phyloP scores from a whole-genome alignment of 768 basidiomycete species.

The Boletus reticulatus region DNA sequence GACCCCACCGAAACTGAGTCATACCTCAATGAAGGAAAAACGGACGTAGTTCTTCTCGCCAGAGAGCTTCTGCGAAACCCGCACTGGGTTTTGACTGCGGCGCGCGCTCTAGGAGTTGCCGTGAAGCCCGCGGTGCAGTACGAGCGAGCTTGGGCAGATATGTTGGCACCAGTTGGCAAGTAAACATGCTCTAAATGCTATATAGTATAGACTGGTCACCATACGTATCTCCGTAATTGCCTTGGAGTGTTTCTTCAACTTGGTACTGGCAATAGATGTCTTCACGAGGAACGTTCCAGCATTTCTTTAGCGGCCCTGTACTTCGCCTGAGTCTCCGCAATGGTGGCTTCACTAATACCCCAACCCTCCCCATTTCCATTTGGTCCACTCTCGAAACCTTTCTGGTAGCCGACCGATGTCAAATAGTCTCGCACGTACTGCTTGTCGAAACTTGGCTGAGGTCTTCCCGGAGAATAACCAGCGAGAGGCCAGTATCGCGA shows the following conservation, averaged over 20 bases:
- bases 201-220: not conserved
- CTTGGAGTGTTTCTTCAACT: not conserved
- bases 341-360: constrained; percentile 71
- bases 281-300: constrained; percentile 38
- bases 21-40: constrained; percentile 61
- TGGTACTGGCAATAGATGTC: not conserved
- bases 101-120: constrained; percentile 57
- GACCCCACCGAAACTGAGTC: constrained; percentile 57
- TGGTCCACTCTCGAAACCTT: constrained; percentile 76
- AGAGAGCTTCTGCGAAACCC: constrained; percentile 66
- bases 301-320: constrained; percentile 76
- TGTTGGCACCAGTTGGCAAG: constrained; percentile 26
- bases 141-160: constrained; percentile 52
- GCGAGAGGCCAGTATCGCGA: constrained; percentile 93
- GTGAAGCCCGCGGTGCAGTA: constrained; percentile 76
- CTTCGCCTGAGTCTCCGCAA: constrained; percentile 71
- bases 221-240: constrained; percentile 2
- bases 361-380: constrained; percentile 73
- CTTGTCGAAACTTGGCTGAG: constrained; percentile 94
- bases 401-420: constrained; percentile 65
- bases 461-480: constrained; percentile 66
- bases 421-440: constrained; percentile 95
- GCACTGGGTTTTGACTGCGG: constrained; percentile 62
- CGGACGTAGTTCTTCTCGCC: constrained; percentile 68
- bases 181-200: not conserved